Conservation (phyloP, 371 early-diverging fungal genomes). For the Coemansia sp. region DNA sequence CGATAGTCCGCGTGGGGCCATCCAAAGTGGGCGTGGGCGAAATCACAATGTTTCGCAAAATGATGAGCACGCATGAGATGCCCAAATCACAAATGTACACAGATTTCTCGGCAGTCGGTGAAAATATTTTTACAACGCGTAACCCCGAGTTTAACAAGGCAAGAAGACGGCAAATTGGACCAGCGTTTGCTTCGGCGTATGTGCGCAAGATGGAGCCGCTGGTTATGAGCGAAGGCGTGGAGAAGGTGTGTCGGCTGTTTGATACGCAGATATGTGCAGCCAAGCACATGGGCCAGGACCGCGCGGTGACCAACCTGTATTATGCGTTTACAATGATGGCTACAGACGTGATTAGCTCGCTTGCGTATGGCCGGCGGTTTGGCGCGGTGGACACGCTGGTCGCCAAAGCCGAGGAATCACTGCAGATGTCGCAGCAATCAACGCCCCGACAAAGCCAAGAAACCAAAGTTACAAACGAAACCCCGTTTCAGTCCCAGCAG, state of each 20-base stretch:
- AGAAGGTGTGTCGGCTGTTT: conserved; percentile 12
- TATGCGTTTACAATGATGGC: conserved; percentile 27
- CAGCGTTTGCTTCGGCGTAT: conserved; percentile 14
- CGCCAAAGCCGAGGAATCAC: not conserved
- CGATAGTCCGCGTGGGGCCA: conserved; percentile 20
- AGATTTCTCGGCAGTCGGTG: conserved; percentile 16
- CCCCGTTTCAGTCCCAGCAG: too few species aligned
- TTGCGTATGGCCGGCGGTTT: conserved; percentile 17
- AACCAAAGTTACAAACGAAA: not conserved
- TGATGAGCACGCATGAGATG: conserved; percentile 21
- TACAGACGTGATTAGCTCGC: conserved; percentile 14
- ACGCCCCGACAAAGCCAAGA: not conserved
- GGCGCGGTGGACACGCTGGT: conserved; percentile 13
- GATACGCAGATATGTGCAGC: conserved; percentile 6
- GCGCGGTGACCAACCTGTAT: conserved; percentile 5
- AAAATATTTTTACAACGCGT: conserved; percentile 25
- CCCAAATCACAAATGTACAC: conserved; percentile 23
- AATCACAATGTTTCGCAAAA: conserved; percentile 16
- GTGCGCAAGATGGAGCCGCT: conserved; percentile 31
- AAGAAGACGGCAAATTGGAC: conserved; percentile 29
- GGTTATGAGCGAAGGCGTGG: conserved; percentile 16
- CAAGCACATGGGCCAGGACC: not conserved
- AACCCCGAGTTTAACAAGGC: conserved; percentile 15
- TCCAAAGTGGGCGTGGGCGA: conserved; percentile 14
- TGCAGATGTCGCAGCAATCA: not conserved